Evolutionary conservation across 768 basidiomycete genomes (phyloP).

Genomic region (Trametes sanguinea): DNA sequence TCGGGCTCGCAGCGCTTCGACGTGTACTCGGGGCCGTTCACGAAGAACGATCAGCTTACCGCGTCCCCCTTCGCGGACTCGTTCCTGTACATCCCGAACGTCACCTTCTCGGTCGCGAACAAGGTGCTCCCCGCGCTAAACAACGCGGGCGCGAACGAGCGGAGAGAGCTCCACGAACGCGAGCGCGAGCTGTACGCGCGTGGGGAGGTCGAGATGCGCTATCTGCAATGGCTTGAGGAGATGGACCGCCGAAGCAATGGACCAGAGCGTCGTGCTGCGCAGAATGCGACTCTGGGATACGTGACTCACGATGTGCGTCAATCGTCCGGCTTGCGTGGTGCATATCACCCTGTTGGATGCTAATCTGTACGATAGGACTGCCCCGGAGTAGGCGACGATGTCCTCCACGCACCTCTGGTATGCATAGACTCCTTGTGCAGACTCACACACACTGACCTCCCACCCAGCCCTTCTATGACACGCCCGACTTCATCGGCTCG

Average conservation of each 20-base stretch:
- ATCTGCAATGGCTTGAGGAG: constrained; percentile 57
- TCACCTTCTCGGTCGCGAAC: constrained; percentile 52
- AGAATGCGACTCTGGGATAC: constrained; percentile 68
- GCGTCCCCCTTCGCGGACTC: constrained; percentile 67
- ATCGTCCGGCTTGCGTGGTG: neutral
- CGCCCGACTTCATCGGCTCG: constrained; percentile 63
- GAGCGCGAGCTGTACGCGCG: constrained; percentile 45
- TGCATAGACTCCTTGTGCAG: neutral
- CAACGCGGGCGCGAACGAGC: constrained; percentile 40
- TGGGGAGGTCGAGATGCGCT: constrained; percentile 54
- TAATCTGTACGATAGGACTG: constrained; percentile 46
- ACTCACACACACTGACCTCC: too few species aligned
- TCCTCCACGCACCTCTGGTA: constrained; percentile 55
- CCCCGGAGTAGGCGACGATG: constrained; percentile 77
- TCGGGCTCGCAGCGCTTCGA: constrained; percentile 68
- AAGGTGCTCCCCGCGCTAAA: constrained; percentile 58
- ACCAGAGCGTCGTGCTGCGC: constrained; percentile 43
- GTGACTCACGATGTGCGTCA: constrained; percentile 66
- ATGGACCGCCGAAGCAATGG: constrained; percentile 47
- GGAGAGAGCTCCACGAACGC: constrained; percentile 37
- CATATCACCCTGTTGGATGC: neutral
- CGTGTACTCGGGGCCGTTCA: constrained; percentile 69
- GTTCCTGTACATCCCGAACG: constrained; percentile 62
- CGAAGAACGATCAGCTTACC: constrained; percentile 79
- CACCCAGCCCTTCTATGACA: constrained; percentile 45